Base-by-base conservation (phyloP, 441 rosid species). In the Adansonia grandidieri region DNA sequence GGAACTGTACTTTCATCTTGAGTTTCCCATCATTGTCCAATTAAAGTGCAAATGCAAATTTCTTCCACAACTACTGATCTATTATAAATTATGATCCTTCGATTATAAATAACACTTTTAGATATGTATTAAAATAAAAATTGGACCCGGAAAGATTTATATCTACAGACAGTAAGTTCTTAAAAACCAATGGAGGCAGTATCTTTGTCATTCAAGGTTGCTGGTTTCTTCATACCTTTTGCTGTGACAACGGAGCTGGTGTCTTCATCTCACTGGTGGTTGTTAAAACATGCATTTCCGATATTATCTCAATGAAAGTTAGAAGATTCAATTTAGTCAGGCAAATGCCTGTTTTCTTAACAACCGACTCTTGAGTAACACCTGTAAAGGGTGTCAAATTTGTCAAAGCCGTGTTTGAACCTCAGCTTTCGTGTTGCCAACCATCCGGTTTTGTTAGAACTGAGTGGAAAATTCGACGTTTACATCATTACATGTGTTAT, bases 381-480 rank as follows among this genome's bases (percentile, higher is more conserved):
- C 13, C 0, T 5, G 45, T 5, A 2, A 73, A 15, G 3, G 19
- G 24, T 73, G 50, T 51, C 48, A 73, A 79, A 22, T 65, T 54
- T 32, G 20, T 64, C 62, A 66, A 20, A 66, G 69, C 69, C 81
- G 74, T 79, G 74, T 66, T 57, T 56, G 78, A 74, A 78, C 48
- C 48, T 73, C 32, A 14, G 56, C 47, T 56, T 72, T 58, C 58
- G 37, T 15, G 58, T 32, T 14, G 15, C 32, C 37, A 57, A 9
- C 14, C 9, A 77, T 22, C n/a, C 9, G 68, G 8, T 77, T 56
- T 45, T 32, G 60, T 51, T 19, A 56, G 67, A 44, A 54, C 9
- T 53, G 20, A 14, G 28, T 22, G 44, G 56, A 67, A 44, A 77
- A 4, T 54, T 44, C 60, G 0, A 9, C 13, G 37, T 32, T 32